Evolutionary conservation across 1,139 yeast genomes (phyloP), one percentile per base, ranked within the genome.

Genomic region (Scheffersomyces cryptocercus): DNA sequence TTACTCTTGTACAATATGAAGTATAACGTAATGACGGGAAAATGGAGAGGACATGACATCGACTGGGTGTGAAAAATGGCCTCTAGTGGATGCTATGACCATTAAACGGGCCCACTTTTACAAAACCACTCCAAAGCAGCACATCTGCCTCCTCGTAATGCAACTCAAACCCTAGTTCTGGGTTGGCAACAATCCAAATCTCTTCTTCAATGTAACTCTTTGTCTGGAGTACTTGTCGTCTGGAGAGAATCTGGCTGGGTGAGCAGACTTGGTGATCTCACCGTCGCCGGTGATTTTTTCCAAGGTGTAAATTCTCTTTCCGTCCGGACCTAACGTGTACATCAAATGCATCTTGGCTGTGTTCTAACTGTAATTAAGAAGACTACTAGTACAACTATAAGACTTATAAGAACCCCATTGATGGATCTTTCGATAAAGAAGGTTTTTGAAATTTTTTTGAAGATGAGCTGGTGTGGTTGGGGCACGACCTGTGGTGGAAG

Each of bases 141-240:
- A 16, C 20, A 16, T 5, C 20, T 1, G 6, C 20, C 26, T 13
- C 26, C 26, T 20, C 26, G 7, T 20, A 20, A 20, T 20, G 26
- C 26, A 20, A 20, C 26, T 20, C 26, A 6, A 13, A 13, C 14
- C 7, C 26, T 81, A 81, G 45, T 64, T 56, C 70, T 89, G 96
- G 47, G 95, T 86, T 61, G 97, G 97, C 65, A 95, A 79, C 68
- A 95, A 68, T 56, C 85, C 85, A 68, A 75, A 91, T 77, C 99
- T 86, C 81, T 89, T 93, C 84, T 95, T 95, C 65, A 95, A 81
- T 42, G 98, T 93, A 42, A 93, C 97, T 81, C 99, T 88, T 74
- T 95, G 98, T 79, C 97, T 87, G 45, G 99, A 93, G 78, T 89
- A 93, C 75, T 93, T 93, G 81, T 93, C 99, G 67, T 93, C 99